These are phyloP conservation scores for Eremothecium gossypii DNA, from an alignment of 1,139 yeast genomes.

Conservation along the genomic window DNA sequence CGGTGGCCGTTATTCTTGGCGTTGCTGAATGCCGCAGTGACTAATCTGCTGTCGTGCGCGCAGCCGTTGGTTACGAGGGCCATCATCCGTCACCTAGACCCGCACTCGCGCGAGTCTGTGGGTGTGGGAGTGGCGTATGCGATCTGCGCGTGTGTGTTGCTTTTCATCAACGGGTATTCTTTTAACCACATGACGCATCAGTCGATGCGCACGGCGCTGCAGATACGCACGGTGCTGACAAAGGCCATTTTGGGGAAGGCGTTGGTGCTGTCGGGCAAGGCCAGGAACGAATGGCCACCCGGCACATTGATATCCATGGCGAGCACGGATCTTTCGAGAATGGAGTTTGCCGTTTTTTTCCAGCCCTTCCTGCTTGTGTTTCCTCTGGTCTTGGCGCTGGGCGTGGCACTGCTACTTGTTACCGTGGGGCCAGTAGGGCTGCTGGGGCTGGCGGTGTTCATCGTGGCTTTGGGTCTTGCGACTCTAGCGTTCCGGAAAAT, in stretches of 20 bases:
- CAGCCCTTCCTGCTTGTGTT: slow-evolving; percentile 57
- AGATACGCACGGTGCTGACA: slow-evolving; percentile 55
- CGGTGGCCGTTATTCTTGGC: slow-evolving; percentile 41
- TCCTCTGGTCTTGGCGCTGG: slow-evolving; percentile 50
- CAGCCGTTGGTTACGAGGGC: slow-evolving; percentile 40
- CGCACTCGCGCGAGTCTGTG: slow-evolving; percentile 10
- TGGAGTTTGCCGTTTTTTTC: slow-evolving; percentile 67
- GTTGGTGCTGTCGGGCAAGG: slow-evolving; percentile 48
- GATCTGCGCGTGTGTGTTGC: slow-evolving; percentile 42
- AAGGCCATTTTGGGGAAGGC: slow-evolving; percentile 62
- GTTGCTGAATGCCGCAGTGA: slow-evolving; percentile 35
- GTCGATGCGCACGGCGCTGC: slow-evolving; percentile 58
- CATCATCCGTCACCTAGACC: neutral
- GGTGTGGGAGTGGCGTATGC: slow-evolving; percentile 56
- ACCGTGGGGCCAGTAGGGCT: slow-evolving; percentile 69
- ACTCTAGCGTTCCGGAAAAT: slow-evolving; percentile 34
- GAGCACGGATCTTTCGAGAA: slow-evolving; percentile 71
- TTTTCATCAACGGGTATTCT: slow-evolving; percentile 41
- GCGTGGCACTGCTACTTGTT: slow-evolving; percentile 54
- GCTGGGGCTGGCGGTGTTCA: slow-evolving; percentile 52
- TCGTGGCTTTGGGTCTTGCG: slow-evolving; percentile 30
- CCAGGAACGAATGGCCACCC: slow-evolving; percentile 51
- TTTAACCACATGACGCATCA: slow-evolving; percentile 56
- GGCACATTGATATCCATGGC: slow-evolving; percentile 67
- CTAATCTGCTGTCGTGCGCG: slow-evolving; percentile 33